Conservation (phyloP, 805 yeast genomes). For the Kazachstania martiniae region DNA sequence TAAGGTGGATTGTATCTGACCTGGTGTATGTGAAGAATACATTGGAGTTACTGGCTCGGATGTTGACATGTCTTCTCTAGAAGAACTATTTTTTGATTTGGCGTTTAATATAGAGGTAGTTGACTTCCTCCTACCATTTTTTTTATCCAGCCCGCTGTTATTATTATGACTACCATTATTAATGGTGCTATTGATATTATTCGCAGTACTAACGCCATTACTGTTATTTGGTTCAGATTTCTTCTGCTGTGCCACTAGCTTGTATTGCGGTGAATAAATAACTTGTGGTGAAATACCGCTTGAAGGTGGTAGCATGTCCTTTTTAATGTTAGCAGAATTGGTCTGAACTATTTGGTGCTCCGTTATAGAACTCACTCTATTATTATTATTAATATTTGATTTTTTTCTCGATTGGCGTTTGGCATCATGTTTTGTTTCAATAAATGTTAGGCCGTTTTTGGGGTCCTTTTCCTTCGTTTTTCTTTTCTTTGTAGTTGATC, state of each 20-base stretch:
- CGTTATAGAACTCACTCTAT: not conserved
- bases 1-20: too few species aligned
- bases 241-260: not conserved
- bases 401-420: not conserved
- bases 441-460: not conserved
- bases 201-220: too few species aligned
- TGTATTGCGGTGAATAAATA: constrained; percentile 3
- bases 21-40: constrained; percentile 1
- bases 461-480: too few species aligned
- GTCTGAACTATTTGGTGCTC: not conserved
- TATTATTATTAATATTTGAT: too few species aligned
- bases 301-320: constrained; percentile 4
- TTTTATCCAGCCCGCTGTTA: too few species aligned
- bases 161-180: not conserved
- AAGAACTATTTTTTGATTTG: too few species aligned
- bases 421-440: not conserved
- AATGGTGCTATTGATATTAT: too few species aligned
- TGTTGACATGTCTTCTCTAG: too few species aligned
- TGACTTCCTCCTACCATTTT: constrained; percentile 3
- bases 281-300: constrained; percentile 4
- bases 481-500: too few species aligned
- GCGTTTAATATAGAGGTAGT: constrained; percentile 2
- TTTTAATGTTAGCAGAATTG: not conserved
- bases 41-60: constrained; percentile 9
- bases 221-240: too few species aligned